Conservation (phyloP, 805 yeast genomes). For the Wickerhamiella brachini region DNA sequence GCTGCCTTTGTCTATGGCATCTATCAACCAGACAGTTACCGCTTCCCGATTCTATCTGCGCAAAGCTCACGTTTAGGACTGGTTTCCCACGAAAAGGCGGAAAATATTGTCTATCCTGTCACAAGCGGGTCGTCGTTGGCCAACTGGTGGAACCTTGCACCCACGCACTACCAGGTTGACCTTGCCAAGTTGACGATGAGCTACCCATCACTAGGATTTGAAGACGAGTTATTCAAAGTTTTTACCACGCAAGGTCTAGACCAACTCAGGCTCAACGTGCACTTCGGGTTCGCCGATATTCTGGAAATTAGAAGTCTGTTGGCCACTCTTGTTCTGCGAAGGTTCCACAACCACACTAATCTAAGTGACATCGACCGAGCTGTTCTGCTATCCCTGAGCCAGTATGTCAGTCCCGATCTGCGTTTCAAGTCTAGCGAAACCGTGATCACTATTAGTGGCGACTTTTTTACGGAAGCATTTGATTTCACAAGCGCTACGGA, state of each 20-base stretch:
- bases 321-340: neutral
- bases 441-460: constrained; percentile 10
- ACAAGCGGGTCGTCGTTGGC: neutral
- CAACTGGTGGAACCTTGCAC: neutral
- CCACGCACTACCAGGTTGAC: neutral
- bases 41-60: neutral
- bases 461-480: constrained; percentile 13
- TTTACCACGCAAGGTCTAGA: neutral
- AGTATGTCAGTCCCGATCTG: neutral
- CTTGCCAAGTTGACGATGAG: neutral
- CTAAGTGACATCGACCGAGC: constrained; percentile 11
- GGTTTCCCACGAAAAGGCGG: neutral
- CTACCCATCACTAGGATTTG: neutral
- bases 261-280: neutral
- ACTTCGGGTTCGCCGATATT: neutral
- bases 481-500: constrained; percentile 10
- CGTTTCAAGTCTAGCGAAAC: neutral
- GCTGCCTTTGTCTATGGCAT: neutral
- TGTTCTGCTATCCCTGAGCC: constrained; percentile 1
- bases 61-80: neutral
- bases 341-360: neutral
- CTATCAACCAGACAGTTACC: neutral
- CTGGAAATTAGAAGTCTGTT: neutral
- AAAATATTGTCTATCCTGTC: neutral
- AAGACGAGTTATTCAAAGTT: neutral